Conservation (phyloP, 345 rosid genomes). For the Murraya koenigii region DNA sequence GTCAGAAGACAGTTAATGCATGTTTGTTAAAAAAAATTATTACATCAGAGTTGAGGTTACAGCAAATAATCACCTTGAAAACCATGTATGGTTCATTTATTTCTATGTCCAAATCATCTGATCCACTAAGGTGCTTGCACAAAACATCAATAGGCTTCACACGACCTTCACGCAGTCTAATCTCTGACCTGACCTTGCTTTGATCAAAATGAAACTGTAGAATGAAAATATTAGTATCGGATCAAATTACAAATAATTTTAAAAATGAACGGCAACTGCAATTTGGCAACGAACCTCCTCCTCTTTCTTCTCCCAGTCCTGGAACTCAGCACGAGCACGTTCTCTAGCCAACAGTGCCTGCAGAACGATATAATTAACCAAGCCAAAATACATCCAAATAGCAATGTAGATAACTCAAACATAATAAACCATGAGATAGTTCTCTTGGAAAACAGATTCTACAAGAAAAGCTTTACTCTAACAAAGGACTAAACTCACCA, state of each 20-base stretch:
- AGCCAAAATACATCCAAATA: background rate
- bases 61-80: conserved; percentile 58
- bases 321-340: conserved; percentile 94
- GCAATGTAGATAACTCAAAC: background rate
- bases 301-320: conserved; percentile 98
- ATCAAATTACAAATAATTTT: conserved; percentile 7
- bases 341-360: conserved; percentile 93
- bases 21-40: background rate
- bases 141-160: conserved; percentile 82
- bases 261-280: background rate
- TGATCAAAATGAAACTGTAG: conserved; percentile 93
- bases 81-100: conserved; percentile 86
- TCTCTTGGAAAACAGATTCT: background rate
- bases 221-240: conserved; percentile 21
- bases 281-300: conserved; percentile 57
- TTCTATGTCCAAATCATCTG: conserved; percentile 79
- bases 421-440: conserved; percentile 1
- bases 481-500: conserved; percentile 44
- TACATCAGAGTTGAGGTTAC: background rate
- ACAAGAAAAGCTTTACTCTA: background rate
- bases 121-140: conserved; percentile 76
- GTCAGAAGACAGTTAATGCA: background rate
- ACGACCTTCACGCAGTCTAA: conserved; percentile 85
- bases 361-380: conserved; percentile 16
- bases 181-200: conserved; percentile 92